Evolutionary conservation across 345 rosid genomes (phyloP), one percentile per base, ranked within the genome.

Genomic region (Aegle marmelos): DNA sequence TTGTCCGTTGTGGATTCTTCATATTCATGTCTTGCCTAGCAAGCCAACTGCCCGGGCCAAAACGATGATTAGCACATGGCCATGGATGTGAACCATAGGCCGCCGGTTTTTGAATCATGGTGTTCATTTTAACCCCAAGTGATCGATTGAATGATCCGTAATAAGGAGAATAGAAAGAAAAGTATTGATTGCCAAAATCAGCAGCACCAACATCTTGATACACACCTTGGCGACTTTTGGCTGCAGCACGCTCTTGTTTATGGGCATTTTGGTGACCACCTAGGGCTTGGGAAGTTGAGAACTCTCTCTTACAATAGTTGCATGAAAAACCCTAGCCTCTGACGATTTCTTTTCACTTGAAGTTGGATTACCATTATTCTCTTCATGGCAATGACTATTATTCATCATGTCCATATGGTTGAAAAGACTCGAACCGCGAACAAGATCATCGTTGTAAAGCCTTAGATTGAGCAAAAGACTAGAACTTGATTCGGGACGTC

Each of bases 201-300:
- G 27, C 36, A 56, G 33, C 61, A 17, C 75, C 72, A 63, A 67
- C 33, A 25, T 79, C n/a, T 5, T 27, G 58, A 17, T 48, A 79
- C 31, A 82, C 39, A 21, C 75, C 90, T 61, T 90, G 84, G 14
- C 84, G 82, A 74, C 79, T 86, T 73, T 93, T 93, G 14, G 91
- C 93, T 14, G 87, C 14, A 0, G 85, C 80, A 6, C 94, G 85
- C 77, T 93, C 96, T 80, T 87, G 90, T 81, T 89, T 93, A 74
- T 93, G 96, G 4, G 93, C 96, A 56, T 93, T 93, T 71, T 93
- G 98, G 76, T 93, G 96, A 5, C 96, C 98, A 6, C 96, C 96
- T 0, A 93, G 79, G 25, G 96, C 96, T 74, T 91, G 96, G 1
- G 92, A 89, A 1, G 88, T 88, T 1, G 92, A 83, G 80, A 91